These are phyloP conservation scores for Microdochium paspali DNA, from an alignment of 2,329 filamentous ascomycete genomes.

Conservation along the genomic window DNA sequence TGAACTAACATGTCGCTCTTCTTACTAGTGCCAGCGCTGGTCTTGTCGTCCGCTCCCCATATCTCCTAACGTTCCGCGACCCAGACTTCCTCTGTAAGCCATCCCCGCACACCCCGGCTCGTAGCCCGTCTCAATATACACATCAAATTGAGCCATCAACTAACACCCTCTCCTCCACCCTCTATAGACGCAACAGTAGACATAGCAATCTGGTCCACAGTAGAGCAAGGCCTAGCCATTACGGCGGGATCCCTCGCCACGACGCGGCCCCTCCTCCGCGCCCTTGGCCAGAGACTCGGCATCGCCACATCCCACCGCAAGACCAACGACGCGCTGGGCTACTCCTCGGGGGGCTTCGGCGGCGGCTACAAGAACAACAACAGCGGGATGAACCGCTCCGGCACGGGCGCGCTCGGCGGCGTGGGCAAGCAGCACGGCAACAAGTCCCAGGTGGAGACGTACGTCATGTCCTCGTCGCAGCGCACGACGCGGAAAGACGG, in stretches of 20 bases:
- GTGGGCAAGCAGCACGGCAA: neutral
- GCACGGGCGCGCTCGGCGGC: neutral
- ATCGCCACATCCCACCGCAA: slow-evolving; percentile 1
- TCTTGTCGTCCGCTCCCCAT: slow-evolving; percentile 30
- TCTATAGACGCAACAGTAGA: slow-evolving; percentile 24
- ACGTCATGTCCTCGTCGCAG: neutral
- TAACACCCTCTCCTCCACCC: neutral
- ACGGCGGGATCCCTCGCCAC: slow-evolving; percentile 37
- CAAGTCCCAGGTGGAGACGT: neutral
- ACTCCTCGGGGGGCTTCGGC: neutral
- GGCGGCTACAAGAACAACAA: too few relatives aligned
- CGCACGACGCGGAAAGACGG: neutral
- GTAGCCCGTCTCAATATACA: too few relatives aligned
- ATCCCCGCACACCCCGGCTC: neutral
- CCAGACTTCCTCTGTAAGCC: slow-evolving; percentile 33
- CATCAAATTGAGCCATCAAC: neutral
- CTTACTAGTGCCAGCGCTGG: slow-evolving; percentile 30
- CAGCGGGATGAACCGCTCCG: neutral
- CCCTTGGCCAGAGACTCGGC: slow-evolving; percentile 19
- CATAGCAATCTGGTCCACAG: slow-evolving; percentile 38
- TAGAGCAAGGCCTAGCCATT: slow-evolving; percentile 37
- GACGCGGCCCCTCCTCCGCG: slow-evolving; percentile 31
- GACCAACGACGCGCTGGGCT: neutral
- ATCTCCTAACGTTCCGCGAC: slow-evolving; percentile 24
- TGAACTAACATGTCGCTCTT: neutral